phyloP scores from a whole-genome alignment of 768 basidiomycete species.

The Boletus subcaerulescens region DNA sequence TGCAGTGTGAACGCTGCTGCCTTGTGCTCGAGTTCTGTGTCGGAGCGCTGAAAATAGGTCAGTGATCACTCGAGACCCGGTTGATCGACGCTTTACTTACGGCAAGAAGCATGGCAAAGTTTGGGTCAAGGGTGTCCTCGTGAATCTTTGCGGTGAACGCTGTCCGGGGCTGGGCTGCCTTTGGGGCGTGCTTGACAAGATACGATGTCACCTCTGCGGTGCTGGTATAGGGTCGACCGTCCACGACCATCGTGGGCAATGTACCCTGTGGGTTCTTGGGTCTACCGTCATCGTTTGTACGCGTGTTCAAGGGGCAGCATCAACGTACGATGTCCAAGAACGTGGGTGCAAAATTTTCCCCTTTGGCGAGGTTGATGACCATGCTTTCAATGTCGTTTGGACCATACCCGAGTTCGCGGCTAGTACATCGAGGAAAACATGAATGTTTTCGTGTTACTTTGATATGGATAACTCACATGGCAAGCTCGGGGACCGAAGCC shows the following conservation, averaged over 20 bases:
- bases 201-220: constrained; percentile 41
- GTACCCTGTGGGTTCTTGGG: constrained; percentile 44
- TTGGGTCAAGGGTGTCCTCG: constrained; percentile 47
- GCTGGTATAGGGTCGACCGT: constrained; percentile 36
- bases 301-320: not conserved
- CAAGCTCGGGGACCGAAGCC: constrained; percentile 41
- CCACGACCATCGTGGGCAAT: constrained; percentile 40
- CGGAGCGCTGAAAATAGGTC: constrained; percentile 36
- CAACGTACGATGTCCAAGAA: constrained; percentile 41
- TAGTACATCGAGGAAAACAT: constrained; percentile 9
- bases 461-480: constrained; percentile 32
- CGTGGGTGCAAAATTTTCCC: constrained; percentile 46
- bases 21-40: constrained; percentile 44
- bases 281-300: not conserved
- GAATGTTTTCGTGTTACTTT: too few relatives aligned
- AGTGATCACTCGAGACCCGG: not conserved
- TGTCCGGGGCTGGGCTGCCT: constrained; percentile 34
- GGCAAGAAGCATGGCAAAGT: constrained; percentile 44
- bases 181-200: constrained; percentile 39
- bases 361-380: constrained; percentile 41
- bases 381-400: constrained; percentile 35
- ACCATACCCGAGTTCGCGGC: constrained; percentile 43
- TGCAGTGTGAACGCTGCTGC: constrained; percentile 28
- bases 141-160: constrained; percentile 42
- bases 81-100: constrained; percentile 25